Percentiles rank a stretch among this genome's conserved stretches.
phyloP scores from a whole-genome alignment of 2,329 filamentous ascomycete species.

The Talaromyces pinophilus region DNA sequence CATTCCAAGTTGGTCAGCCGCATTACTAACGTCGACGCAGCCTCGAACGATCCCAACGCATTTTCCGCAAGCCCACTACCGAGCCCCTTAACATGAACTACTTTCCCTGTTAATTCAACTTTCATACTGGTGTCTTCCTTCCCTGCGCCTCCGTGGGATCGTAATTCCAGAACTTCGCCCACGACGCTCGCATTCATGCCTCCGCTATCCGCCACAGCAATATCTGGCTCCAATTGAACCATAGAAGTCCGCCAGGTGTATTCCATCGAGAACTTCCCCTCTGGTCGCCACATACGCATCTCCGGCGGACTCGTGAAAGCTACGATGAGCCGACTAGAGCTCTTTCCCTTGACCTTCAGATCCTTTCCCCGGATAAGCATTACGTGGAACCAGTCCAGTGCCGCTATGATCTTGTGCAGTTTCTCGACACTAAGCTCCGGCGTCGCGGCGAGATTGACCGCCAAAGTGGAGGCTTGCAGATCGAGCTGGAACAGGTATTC shows the following conservation, averaged over 20 bases:
- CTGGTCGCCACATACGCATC: not conserved
- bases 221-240: constrained; percentile 9
- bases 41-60: not conserved
- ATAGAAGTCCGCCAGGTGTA: constrained; percentile 6
- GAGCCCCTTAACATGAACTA: constrained; percentile 6
- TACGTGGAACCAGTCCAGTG: constrained; percentile 1
- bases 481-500: not conserved
- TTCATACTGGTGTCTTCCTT: not conserved
- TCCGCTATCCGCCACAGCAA: constrained; percentile 10
- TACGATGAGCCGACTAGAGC: constrained; percentile 2
- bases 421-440: not conserved
- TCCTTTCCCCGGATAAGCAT: constrained; percentile 10
- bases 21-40: not conserved
- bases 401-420: constrained; percentile 4
- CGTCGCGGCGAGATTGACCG: not conserved
- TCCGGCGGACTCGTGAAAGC: constrained; percentile 6
- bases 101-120: not conserved
- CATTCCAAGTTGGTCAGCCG: constrained; percentile 7
- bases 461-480: constrained; percentile 1
- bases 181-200: constrained; percentile 8
- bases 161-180: constrained; percentile 8
- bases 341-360: not conserved
- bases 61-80: not conserved
- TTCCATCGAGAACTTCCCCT: not conserved
- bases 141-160: not conserved